phyloP scores from a whole-genome alignment of 2,329 filamentous ascomycete species.

The Penicillium sp. region DNA sequence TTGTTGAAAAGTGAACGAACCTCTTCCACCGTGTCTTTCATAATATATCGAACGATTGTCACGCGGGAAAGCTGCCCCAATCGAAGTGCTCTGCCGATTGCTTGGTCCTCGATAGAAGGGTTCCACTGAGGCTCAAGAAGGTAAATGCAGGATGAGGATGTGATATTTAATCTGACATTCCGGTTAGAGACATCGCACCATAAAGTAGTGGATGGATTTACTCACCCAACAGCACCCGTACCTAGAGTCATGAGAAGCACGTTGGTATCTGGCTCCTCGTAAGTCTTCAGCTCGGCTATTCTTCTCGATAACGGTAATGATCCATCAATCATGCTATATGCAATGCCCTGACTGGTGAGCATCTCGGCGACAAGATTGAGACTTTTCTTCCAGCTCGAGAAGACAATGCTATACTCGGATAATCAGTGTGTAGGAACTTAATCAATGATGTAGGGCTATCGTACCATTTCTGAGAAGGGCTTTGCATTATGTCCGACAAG shows the following conservation, averaged over 20 bases:
- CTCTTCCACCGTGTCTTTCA: neutral
- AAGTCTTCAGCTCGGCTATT: neutral
- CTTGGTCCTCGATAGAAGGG: constrained; percentile 4
- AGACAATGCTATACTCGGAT: constrained; percentile 41
- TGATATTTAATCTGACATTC: neutral
- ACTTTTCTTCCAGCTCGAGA: constrained; percentile 50
- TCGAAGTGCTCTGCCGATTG: constrained; percentile 4
- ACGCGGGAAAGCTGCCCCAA: constrained; percentile 2
- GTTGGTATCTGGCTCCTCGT: neutral
- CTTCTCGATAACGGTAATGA: neutral
- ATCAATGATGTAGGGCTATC: neutral
- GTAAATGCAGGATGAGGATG: constrained; percentile 4
- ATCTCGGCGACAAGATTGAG: constrained; percentile 36
- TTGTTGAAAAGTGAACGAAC: neutral
- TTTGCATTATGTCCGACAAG: neutral
- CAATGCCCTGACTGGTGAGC: neutral
- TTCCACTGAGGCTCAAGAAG: constrained; percentile 10
- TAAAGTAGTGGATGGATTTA: neutral
- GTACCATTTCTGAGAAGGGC: neutral
- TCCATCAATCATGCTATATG: constrained; percentile 2
- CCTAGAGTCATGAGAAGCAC: neutral
- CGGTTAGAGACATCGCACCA: neutral
- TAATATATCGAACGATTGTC: neutral
- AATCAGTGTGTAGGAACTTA: neutral
- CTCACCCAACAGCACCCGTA: neutral